Evolutionary conservation across 1,284 basidiomycete genomes (phyloP).

Genomic region (Schizophyllum amplum): DNA sequence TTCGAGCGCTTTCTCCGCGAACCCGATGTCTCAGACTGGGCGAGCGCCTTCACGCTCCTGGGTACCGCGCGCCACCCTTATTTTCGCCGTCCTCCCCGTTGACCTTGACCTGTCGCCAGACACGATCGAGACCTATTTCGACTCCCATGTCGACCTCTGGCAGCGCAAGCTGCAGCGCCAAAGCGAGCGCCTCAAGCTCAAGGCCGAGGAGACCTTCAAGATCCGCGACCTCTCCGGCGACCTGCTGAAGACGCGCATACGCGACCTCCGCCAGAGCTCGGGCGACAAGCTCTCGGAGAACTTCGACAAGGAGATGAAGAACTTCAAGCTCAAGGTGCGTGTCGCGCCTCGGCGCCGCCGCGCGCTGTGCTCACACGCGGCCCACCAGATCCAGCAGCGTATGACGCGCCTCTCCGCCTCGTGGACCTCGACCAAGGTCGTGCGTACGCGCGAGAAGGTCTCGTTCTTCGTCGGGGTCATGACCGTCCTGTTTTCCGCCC

Average conservation of each 20-base stretch:
- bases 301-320: constrained; percentile 34
- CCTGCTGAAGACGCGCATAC: constrained; percentile 13
- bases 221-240: constrained; percentile 65
- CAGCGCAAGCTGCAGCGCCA: constrained; percentile 85
- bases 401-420: constrained; percentile 64
- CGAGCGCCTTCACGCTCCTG: constrained; percentile 63
- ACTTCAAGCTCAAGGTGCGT: constrained; percentile 35
- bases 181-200: constrained; percentile 71
- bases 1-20: constrained; percentile 43
- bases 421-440: constrained; percentile 88
- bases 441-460: constrained; percentile 85
- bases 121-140: constrained; percentile 85
- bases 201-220: constrained; percentile 63
- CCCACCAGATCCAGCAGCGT: constrained; percentile 58
- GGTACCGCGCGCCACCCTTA: constrained; percentile 31
- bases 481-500: constrained; percentile 74
- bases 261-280: neutral
- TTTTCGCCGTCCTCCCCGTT: constrained; percentile 1
- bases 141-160: constrained; percentile 84
- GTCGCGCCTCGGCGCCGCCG: constrained; percentile 9
- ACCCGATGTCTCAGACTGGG: constrained; percentile 27
- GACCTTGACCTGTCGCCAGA: constrained; percentile 34
- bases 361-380: neutral
- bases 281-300: constrained; percentile 45
- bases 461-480: constrained; percentile 91